These are phyloP conservation scores for Candida anglica DNA, from an alignment of 805 yeast species.

Conservation along the genomic window DNA sequence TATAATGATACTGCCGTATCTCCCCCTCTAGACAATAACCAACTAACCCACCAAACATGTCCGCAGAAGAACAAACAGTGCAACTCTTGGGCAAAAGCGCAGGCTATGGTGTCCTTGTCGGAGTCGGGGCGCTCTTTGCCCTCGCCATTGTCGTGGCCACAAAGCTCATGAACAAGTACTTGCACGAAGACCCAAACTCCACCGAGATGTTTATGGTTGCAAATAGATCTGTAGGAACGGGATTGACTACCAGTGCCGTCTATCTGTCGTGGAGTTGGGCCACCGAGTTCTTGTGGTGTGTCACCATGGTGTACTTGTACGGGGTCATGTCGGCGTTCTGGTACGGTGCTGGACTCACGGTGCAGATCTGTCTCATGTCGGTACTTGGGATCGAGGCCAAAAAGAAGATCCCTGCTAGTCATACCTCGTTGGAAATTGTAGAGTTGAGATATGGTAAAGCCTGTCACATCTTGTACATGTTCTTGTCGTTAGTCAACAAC, in stretches of 20 bases:
- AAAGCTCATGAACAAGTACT: slow-evolving; percentile 16
- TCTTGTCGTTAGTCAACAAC: slow-evolving; percentile 19
- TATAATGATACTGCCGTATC: too few relatives aligned
- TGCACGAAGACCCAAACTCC: slow-evolving; percentile 20
- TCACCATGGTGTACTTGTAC: slow-evolving; percentile 19
- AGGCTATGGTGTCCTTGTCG: slow-evolving; percentile 28
- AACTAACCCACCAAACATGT: too few relatives aligned
- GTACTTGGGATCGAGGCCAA: slow-evolving; percentile 23
- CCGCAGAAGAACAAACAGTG: too few relatives aligned
- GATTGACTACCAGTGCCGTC: slow-evolving; percentile 20
- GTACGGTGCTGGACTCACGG: slow-evolving; percentile 23
- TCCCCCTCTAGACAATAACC: too few relatives aligned
- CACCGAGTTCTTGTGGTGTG: too few relatives aligned
- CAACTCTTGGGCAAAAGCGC: slow-evolving; percentile 18
- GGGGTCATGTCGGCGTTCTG: slow-evolving; percentile 20
- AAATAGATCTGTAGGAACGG: slow-evolving; percentile 18
- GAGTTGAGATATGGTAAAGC: slow-evolving; percentile 23
- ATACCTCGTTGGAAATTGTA: slow-evolving; percentile 26
- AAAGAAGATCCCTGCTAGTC: slow-evolving; percentile 23
- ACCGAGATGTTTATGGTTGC: slow-evolving; percentile 27
- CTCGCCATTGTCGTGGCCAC: slow-evolving; percentile 23
- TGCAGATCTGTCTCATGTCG: slow-evolving; percentile 21
- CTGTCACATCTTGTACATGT: slow-evolving; percentile 19
- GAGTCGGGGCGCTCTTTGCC: slow-evolving; percentile 28
- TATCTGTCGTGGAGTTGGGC: too few relatives aligned